Conservation (phyloP, 495 filamentous ascomycete species). For the Aspergillus steynii region DNA sequence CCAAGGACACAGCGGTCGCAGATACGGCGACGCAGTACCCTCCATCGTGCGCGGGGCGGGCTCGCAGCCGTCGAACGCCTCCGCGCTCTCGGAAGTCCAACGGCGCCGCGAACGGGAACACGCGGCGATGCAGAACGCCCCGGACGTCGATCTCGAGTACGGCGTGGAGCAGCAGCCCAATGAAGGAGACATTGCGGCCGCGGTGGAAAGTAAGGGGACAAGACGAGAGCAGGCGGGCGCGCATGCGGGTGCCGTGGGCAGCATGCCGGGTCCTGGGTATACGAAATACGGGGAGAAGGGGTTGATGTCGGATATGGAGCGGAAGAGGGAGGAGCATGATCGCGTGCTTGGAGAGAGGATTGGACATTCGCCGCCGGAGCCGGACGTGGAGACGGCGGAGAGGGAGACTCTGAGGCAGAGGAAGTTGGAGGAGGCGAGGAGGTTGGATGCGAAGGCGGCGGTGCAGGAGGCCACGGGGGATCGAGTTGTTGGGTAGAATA, state of each 20-base stretch:
- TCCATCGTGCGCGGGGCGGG: conserved; percentile 42
- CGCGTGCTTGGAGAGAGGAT: conserved; percentile 35
- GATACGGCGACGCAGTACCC: conserved; percentile 33
- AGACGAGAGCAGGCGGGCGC: conserved; percentile 39
- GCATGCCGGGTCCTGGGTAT: conserved; percentile 27
- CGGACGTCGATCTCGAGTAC: conserved; percentile 45
- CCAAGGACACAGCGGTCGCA: conserved; percentile 12
- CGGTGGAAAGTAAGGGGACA: conserved; percentile 42
- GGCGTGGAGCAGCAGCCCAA: conserved; percentile 56
- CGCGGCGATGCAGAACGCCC: conserved; percentile 18
- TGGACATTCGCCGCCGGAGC: conserved; percentile 21
- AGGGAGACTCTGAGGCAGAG: conserved; percentile 30
- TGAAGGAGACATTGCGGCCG: conserved; percentile 56
- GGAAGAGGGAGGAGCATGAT: conserved; percentile 49
- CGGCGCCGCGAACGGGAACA: conserved; percentile 19
- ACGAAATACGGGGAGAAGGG: conserved; percentile 39
- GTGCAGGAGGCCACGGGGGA: conserved; percentile 32
- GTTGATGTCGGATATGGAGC: conserved; percentile 42
- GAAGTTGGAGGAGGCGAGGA: conserved; percentile 32
- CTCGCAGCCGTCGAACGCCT: conserved; percentile 40
- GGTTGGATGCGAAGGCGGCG: conserved; percentile 31
- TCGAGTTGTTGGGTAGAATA: conserved; percentile 27
- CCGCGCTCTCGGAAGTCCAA: conserved; percentile 25
- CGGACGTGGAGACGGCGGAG: conserved; percentile 26
- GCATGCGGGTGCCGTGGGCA: conserved; percentile 39